Conservation (phyloP, 2,329 filamentous ascomycete genomes). For the Plectosphaerella plurivora region DNA sequence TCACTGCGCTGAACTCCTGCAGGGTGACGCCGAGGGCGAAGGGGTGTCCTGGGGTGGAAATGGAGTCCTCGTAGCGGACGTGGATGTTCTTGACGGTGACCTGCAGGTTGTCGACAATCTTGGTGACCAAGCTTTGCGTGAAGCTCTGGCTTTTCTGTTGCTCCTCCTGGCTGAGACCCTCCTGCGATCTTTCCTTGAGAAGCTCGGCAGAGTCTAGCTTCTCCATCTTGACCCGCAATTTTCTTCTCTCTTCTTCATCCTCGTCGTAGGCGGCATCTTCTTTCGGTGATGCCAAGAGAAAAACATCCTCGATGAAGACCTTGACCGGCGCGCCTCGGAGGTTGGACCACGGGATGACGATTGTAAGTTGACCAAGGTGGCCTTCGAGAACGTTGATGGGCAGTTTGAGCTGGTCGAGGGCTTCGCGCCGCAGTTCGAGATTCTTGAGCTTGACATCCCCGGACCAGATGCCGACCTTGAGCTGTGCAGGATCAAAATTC, state of each 20-base stretch:
- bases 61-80: conserved; percentile 94
- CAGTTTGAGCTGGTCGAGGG: conserved; percentile 92
- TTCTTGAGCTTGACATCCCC: conserved; percentile 95
- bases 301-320: conserved; percentile 95
- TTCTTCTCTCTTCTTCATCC: conserved; percentile 82
- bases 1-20: conserved; percentile 94
- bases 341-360: conserved; percentile 97
- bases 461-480: conserved; percentile 98
- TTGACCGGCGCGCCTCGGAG: conserved; percentile 90
- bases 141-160: conserved; percentile 98
- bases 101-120: conserved; percentile 97
- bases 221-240: conserved; percentile 95
- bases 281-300: conserved; percentile 88
- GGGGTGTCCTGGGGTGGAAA: conserved; percentile 90
- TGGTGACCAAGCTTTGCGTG: conserved; percentile 88
- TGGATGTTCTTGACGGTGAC: conserved; percentile 98
- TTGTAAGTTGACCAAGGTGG: conserved; percentile 84
- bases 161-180: conserved; percentile 90
- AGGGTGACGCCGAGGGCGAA: conserved; percentile 91
- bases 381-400: conserved; percentile 96
- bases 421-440: conserved; percentile 88
- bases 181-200: conserved; percentile 85
- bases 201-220: conserved; percentile 96
- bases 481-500: conserved; percentile 96
- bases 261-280: conserved; percentile 92